Conservation (phyloP, 176 grass and related monocot genomes). For the Ampelocalamus luodianensis region DNA sequence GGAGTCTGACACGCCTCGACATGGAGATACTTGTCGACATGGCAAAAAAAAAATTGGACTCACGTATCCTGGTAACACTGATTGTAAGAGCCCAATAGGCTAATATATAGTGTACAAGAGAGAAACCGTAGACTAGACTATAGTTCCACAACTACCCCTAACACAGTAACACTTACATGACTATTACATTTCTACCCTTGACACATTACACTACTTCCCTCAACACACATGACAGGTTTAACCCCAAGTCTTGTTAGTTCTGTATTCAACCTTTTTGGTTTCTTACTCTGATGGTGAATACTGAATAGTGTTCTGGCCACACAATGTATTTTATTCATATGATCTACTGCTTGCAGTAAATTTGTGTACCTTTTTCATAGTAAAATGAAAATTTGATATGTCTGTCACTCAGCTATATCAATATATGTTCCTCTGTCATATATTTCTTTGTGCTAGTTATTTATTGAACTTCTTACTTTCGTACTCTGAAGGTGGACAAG, state of each 20-base stretch:
- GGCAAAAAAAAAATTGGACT: too few species aligned
- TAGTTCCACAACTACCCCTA: too few species aligned
- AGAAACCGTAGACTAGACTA: too few species aligned
- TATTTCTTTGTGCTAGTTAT: constrained; percentile 4
- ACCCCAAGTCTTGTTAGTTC: not conserved
- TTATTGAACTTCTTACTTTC: constrained; percentile 29
- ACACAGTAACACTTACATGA: too few species aligned
- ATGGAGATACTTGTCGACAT: too few species aligned
- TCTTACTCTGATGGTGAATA: not conserved
- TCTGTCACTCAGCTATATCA: not conserved
- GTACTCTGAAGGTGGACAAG: constrained; percentile 63
- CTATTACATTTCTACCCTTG: too few species aligned
- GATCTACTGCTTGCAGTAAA: not conserved
- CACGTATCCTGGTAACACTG: too few species aligned
- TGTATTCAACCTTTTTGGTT: not conserved
- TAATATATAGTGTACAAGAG: too few species aligned
- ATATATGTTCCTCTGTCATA: constrained; percentile 13
- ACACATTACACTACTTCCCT: too few species aligned
- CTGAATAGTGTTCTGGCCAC: not conserved
- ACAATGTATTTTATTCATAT: not conserved
- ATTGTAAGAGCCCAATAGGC: too few species aligned
- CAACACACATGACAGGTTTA: not conserved
- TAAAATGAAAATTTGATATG: constrained; percentile 18
- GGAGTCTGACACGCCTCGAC: too few species aligned
- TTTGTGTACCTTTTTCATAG: not conserved